phyloP scores from a whole-genome alignment of 352 stramenopile genomes.

The Blastocystis sp. region DNA sequence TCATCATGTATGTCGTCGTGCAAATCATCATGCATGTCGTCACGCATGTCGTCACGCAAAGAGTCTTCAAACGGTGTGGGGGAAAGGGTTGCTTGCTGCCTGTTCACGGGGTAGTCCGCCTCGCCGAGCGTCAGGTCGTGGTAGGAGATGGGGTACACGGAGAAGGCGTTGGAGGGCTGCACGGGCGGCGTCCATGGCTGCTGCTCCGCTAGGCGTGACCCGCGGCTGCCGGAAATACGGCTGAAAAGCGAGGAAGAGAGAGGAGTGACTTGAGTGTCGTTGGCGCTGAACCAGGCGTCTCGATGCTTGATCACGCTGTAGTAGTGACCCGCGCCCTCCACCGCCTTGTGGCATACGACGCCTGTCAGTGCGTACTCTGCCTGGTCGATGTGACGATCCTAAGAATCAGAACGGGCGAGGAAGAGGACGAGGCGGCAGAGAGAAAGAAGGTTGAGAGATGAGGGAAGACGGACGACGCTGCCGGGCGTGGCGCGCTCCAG shows the following conservation, averaged over 20 bases:
- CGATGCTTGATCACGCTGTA: neutral
- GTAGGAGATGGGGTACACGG: slow-evolving; percentile 8
- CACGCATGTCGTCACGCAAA: neutral
- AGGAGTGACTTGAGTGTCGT: neutral
- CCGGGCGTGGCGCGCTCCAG: neutral
- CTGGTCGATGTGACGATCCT: neutral
- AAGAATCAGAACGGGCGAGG: neutral
- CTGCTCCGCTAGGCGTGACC: neutral
- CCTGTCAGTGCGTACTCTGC: neutral
- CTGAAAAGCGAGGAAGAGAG: neutral
- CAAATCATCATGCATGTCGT: neutral
- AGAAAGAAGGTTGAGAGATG: neutral
- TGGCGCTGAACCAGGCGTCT: neutral
- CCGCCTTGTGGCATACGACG: neutral
- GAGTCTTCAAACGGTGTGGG: neutral
- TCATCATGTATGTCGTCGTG: too few relatives aligned
- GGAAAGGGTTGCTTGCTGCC: neutral
- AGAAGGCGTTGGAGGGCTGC: neutral
- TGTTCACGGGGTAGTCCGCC: neutral
- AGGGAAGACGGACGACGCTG: neutral
- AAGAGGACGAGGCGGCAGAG: neutral
- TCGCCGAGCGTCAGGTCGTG: neutral
- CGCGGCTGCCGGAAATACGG: neutral
- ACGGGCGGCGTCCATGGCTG: neutral
- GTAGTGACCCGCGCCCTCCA: neutral